These are phyloP conservation scores for Coemansia sp. DNA, from an alignment of 192 early-diverging fungal genomes.

Conservation along the genomic window DNA sequence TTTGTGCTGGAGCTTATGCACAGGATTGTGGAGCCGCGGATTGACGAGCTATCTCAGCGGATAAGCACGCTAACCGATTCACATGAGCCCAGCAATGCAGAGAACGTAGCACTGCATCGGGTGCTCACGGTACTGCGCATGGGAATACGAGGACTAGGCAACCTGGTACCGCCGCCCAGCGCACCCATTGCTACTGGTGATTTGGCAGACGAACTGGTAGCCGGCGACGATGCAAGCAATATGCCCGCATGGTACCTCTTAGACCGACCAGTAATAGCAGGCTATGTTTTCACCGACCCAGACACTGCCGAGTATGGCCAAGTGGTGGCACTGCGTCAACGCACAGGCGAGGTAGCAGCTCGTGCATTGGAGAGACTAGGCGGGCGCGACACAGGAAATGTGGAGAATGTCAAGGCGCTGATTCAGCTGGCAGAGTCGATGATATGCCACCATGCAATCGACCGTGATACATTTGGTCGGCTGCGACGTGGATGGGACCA, in stretches of 20 bases:
- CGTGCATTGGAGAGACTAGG: constrained; percentile 50
- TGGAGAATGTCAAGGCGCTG: constrained; percentile 69
- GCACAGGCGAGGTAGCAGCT: constrained; percentile 56
- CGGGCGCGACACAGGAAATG: constrained; percentile 65
- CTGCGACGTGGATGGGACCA: constrained; percentile 24
- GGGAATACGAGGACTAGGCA: constrained; percentile 29
- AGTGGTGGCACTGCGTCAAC: constrained; percentile 53
- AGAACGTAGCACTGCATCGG: constrained; percentile 38
- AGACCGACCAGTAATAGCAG: constrained; percentile 52
- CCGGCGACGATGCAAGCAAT: constrained; percentile 18
- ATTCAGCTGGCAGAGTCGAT: constrained; percentile 53
- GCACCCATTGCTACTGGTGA: constrained; percentile 7
- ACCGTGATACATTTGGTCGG: constrained; percentile 11
- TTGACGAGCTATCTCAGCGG: constrained; percentile 22
- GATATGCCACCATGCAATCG: constrained; percentile 38
- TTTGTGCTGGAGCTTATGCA: constrained; percentile 67
- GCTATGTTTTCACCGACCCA: constrained; percentile 67
- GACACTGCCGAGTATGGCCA: constrained; percentile 52
- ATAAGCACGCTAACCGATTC: constrained; percentile 9
- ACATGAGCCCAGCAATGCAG: constrained; percentile 17
- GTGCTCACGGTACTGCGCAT: constrained; percentile 18
- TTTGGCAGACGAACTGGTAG: constrained; percentile 19
- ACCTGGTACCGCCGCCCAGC: constrained; percentile 28
- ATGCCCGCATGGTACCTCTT: constrained; percentile 35
- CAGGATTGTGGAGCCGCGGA: constrained; percentile 48